phyloP scores from a whole-genome alignment of 2,329 filamentous ascomycete genomes.

The Neocucurbitaria cava region DNA sequence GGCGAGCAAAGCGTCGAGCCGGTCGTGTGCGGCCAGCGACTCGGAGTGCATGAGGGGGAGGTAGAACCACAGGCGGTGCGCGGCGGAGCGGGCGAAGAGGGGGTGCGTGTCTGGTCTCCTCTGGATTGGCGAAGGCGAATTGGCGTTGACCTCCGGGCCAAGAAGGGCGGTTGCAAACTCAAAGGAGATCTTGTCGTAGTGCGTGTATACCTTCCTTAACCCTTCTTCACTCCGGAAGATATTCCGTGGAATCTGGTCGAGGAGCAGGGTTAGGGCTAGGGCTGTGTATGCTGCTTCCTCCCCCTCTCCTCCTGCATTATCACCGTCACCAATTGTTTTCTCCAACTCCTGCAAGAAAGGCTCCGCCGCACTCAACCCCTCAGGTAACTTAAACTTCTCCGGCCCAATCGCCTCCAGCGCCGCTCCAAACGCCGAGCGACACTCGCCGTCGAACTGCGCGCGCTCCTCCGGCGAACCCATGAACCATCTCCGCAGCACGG shows the following conservation, averaged over 20 bases:
- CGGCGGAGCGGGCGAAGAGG: constrained; percentile 35
- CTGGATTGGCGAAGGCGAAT: constrained; percentile 20
- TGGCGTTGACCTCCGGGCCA: too few relatives aligned
- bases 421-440: constrained; percentile 39
- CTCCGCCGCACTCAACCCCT: constrained; percentile 39
- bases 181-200: constrained; percentile 64
- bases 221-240: constrained; percentile 59
- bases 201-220: constrained; percentile 58
- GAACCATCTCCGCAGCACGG: constrained; percentile 49
- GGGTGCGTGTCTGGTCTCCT: constrained; percentile 41
- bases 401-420: constrained; percentile 51
- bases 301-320: constrained; percentile 31
- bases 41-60: constrained; percentile 69
- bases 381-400: constrained; percentile 23
- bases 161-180: constrained; percentile 52
- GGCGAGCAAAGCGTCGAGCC: constrained; percentile 41
- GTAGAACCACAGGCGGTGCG: constrained; percentile 63
- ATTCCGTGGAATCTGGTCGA: constrained; percentile 71
- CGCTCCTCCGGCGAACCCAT: constrained; percentile 41
- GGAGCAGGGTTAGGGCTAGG: constrained; percentile 62
- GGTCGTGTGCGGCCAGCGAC: constrained; percentile 54
- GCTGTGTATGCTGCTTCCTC: constrained; percentile 44
- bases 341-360: constrained; percentile 49
- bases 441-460: constrained; percentile 46
- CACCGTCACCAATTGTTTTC: not conserved